Evolutionary conservation across 1,139 yeast genomes (phyloP).

Genomic region (Taiozyma sp.): DNA sequence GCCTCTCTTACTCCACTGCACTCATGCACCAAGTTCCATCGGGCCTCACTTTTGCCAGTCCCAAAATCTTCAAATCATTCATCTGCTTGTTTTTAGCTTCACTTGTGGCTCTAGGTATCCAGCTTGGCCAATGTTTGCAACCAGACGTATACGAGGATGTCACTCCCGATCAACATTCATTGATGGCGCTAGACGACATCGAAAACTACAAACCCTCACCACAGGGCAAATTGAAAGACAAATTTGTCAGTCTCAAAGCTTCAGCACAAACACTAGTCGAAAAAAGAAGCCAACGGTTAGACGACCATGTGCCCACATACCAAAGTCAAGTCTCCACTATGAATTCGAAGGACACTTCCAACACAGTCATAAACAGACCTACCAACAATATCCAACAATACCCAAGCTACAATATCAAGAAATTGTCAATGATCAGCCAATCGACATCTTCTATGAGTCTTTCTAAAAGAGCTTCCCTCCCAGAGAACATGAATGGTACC

Average conservation of each 20-base stretch:
- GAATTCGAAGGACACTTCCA: not conserved
- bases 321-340: not conserved
- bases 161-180: not conserved
- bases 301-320: not conserved
- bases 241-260: constrained; percentile 18
- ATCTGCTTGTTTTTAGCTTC: constrained; percentile 12
- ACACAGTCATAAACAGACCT: not conserved
- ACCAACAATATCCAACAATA: constrained; percentile 4
- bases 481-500: constrained; percentile 7
- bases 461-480: constrained; percentile 1
- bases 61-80: constrained; percentile 9
- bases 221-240: constrained; percentile 3
- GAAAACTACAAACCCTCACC: not conserved
- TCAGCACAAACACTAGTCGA: constrained; percentile 23
- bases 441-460: constrained; percentile 13
- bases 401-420: constrained; percentile 10
- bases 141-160: not conserved
- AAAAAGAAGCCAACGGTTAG: not conserved
- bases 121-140: constrained; percentile 12
- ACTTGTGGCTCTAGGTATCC: constrained; percentile 12
- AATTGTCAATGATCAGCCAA: constrained; percentile 20
- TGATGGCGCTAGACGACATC: not conserved
- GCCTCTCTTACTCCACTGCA: constrained; percentile 14
- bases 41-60: not conserved
- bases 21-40: not conserved